Percentiles rank a stretch among this genome's conserved stretches.
Evolutionary conservation across 192 early-diverging fungal species (phyloP).

Genomic region (Coemansia javaensis): DNA sequence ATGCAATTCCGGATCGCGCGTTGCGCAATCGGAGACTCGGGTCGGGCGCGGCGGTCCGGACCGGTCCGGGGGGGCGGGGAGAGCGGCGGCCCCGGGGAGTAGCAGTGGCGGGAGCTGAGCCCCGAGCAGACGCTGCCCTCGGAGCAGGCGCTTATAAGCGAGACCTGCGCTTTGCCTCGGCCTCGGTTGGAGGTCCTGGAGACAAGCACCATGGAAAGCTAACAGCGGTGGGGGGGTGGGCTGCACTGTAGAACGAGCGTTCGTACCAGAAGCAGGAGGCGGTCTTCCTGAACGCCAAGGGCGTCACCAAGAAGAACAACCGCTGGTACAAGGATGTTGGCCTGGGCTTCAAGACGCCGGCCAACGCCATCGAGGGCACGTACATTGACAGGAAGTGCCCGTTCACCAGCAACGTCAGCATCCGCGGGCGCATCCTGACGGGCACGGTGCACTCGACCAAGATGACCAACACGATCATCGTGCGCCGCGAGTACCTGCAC

Average conservation of each 20-base stretch:
- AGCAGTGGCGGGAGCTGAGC: too few species aligned
- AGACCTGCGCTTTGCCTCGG: too few species aligned
- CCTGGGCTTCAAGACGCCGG: slow-evolving; percentile 98
- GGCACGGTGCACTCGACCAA: slow-evolving; percentile 91
- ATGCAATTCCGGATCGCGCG: too few species aligned
- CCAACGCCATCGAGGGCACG: slow-evolving; percentile 91
- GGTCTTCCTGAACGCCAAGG: slow-evolving; percentile 88
- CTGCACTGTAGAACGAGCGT: slow-evolving; percentile 93
- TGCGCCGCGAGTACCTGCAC: slow-evolving; percentile 99
- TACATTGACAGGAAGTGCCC: slow-evolving; percentile 99
- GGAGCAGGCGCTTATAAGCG: too few species aligned
- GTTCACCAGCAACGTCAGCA: slow-evolving; percentile 92
- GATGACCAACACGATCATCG: slow-evolving; percentile 99
- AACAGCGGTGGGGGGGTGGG: too few species aligned
- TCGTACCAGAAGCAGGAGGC: slow-evolving; percentile 96
- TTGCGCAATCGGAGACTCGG: too few species aligned
- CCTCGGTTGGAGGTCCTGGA: too few species aligned
- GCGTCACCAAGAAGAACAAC: slow-evolving; percentile 60
- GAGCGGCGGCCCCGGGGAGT: too few species aligned
- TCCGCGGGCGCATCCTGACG: slow-evolving; percentile 95
- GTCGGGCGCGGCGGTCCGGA: too few species aligned
- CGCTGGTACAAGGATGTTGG: slow-evolving; percentile 99
- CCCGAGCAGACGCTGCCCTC: too few species aligned
- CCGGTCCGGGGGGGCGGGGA: too few species aligned
- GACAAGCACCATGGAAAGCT: too few species aligned